phyloP scores from a whole-genome alignment of 2,329 filamentous ascomycete species.

The Trichoderma brevicompactum region DNA sequence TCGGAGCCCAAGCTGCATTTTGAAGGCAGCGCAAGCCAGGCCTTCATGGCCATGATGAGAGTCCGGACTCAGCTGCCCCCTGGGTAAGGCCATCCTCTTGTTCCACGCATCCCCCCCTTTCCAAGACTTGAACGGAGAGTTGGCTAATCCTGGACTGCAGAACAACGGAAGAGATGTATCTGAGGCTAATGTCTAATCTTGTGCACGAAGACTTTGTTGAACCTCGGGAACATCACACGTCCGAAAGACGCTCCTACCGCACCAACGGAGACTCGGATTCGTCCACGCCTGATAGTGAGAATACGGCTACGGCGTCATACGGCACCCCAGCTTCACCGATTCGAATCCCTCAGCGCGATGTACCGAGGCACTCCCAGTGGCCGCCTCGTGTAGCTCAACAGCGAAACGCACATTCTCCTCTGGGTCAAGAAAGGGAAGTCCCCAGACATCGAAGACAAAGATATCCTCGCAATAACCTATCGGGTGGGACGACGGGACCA shows the following conservation, averaged over 20 bases:
- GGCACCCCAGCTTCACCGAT: slow-evolving; percentile 4
- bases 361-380: slow-evolving; percentile 10
- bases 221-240: slow-evolving; percentile 27
- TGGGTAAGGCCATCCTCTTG: slow-evolving; percentile 30
- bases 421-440: slow-evolving; percentile 8
- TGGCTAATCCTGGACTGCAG: slow-evolving; percentile 10
- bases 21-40: slow-evolving; percentile 33
- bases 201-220: slow-evolving; percentile 31
- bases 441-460: not conserved
- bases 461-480: not conserved
- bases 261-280: slow-evolving; percentile 22
- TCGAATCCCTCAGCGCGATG: slow-evolving; percentile 21
- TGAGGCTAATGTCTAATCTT: slow-evolving; percentile 30
- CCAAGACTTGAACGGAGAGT: not conserved
- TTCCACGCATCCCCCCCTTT: not conserved
- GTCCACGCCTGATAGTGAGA: not conserved
- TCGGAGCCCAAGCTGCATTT: slow-evolving; percentile 47
- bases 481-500: not conserved
- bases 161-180: slow-evolving; percentile 34
- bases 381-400: slow-evolving; percentile 5
- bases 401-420: slow-evolving; percentile 2
- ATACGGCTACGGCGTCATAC: not conserved
- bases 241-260: slow-evolving; percentile 38
- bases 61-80: slow-evolving; percentile 34
- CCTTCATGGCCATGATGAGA: slow-evolving; percentile 42